Evolutionary conservation across 495 filamentous ascomycete genomes (phyloP).

Genomic region (Lophiotrema nucula): DNA sequence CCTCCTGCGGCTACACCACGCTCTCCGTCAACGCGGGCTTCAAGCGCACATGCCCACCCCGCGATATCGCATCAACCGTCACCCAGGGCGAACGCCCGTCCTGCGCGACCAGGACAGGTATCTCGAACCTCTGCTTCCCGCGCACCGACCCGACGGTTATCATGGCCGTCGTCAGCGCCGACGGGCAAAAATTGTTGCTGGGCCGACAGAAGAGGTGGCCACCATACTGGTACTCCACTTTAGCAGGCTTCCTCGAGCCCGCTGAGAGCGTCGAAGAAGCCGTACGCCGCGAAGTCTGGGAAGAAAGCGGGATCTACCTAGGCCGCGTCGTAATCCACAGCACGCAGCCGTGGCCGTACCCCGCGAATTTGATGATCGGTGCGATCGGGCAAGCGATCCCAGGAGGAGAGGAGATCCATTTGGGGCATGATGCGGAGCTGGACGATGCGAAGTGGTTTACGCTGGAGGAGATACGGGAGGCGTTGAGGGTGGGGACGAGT

Average conservation of each 20-base stretch:
- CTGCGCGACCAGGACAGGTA: constrained; percentile 72
- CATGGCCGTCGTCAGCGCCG: constrained; percentile 79
- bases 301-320: constrained; percentile 82
- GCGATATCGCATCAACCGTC: constrained; percentile 66
- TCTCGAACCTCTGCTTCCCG: constrained; percentile 86
- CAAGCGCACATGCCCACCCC: constrained; percentile 85
- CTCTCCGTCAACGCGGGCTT: constrained; percentile 84
- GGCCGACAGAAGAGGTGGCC: constrained; percentile 85
- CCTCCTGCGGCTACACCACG: constrained; percentile 78
- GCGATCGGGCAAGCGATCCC: constrained; percentile 82
- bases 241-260: constrained; percentile 94
- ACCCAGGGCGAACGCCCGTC: constrained; percentile 47
- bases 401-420: constrained; percentile 69
- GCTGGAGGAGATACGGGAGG: constrained; percentile 57
- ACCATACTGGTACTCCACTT: constrained; percentile 77
- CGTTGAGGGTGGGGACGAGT: constrained; percentile 50
- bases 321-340: constrained; percentile 89
- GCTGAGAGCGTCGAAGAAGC: constrained; percentile 94
- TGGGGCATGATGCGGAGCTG: constrained; percentile 87
- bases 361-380: constrained; percentile 92
- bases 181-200: constrained; percentile 73
- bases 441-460: constrained; percentile 85
- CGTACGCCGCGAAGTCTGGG: constrained; percentile 92
- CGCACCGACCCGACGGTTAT: constrained; percentile 95
- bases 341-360: constrained; percentile 89